phyloP scores from a whole-genome alignment of 2,329 filamentous ascomycete genomes.

The Cadophora malorum region DNA sequence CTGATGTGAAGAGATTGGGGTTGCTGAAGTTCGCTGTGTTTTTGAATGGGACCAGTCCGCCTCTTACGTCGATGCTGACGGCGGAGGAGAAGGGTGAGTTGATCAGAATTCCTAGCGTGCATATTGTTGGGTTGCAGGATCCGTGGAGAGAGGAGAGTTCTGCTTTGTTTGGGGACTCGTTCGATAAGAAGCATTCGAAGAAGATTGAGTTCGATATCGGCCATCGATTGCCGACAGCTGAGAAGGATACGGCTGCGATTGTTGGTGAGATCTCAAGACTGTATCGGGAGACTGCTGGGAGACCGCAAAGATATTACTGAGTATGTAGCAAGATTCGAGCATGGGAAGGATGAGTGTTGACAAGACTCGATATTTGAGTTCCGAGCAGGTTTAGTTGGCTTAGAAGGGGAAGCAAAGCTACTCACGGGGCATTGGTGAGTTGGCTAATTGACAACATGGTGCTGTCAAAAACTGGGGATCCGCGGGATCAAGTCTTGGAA shows the following conservation, averaged over 20 bases:
- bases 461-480: neutral
- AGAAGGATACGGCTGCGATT: slow-evolving; percentile 35
- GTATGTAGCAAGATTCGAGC: neutral
- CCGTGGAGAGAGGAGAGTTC: slow-evolving; percentile 34
- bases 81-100: slow-evolving; percentile 25
- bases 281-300: slow-evolving; percentile 27
- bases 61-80: slow-evolving; percentile 26
- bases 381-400: neutral
- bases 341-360: neutral
- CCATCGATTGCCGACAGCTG: slow-evolving; percentile 35
- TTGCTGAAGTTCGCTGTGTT: slow-evolving; percentile 36
- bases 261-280: slow-evolving; percentile 36
- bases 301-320: slow-evolving; percentile 19
- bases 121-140: slow-evolving; percentile 38
- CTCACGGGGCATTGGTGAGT: neutral
- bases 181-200: slow-evolving; percentile 28
- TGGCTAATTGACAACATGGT: neutral
- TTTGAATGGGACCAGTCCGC: slow-evolving; percentile 32
- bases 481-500: neutral
- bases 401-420: neutral
- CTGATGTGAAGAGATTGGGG: neutral
- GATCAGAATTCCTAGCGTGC: slow-evolving; percentile 34
- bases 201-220: slow-evolving; percentile 37
- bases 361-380: no score
- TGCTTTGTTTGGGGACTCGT: slow-evolving; percentile 30